Evolutionary conservation across 305 asterid genomes (phyloP).

Genomic region (Fraxinus baroniana): DNA sequence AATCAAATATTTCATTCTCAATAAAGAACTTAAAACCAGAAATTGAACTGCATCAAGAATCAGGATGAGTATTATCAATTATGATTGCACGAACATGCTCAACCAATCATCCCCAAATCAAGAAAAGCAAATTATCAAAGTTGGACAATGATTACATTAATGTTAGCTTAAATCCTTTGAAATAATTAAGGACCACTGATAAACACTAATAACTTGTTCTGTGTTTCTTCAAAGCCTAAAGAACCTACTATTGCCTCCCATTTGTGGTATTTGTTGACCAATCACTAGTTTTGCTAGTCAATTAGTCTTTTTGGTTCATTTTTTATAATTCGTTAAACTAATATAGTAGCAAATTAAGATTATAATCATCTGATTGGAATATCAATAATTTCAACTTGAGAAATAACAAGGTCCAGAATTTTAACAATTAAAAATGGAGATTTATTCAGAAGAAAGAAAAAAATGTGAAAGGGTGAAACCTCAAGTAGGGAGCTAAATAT

Average conservation of each 20-base stretch:
- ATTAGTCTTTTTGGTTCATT: background rate
- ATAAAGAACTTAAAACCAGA: background rate
- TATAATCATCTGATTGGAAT: background rate
- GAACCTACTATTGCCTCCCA: background rate
- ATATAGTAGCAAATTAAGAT: background rate
- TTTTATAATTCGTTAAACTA: background rate
- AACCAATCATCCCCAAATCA: background rate
- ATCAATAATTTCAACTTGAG: slow-evolving; percentile 16
- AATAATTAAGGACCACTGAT: background rate
- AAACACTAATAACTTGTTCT: slow-evolving; percentile 15
- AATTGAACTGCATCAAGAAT: background rate
- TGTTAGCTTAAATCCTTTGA: background rate
- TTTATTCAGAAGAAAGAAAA: background rate
- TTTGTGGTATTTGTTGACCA: background rate
- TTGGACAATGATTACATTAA: background rate
- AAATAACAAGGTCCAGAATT: background rate
- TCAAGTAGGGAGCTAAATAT: slow-evolving; percentile 91
- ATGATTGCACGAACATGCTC: background rate
- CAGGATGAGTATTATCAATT: background rate
- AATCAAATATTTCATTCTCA: background rate
- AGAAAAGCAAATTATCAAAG: background rate
- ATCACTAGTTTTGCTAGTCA: background rate
- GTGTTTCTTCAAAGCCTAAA: background rate
- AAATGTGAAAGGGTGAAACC: slow-evolving; percentile 39
- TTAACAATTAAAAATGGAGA: background rate